These are phyloP conservation scores for Debaryomycetaceae sp. DNA, from an alignment of 1,139 yeast species.

Conservation along the genomic window DNA sequence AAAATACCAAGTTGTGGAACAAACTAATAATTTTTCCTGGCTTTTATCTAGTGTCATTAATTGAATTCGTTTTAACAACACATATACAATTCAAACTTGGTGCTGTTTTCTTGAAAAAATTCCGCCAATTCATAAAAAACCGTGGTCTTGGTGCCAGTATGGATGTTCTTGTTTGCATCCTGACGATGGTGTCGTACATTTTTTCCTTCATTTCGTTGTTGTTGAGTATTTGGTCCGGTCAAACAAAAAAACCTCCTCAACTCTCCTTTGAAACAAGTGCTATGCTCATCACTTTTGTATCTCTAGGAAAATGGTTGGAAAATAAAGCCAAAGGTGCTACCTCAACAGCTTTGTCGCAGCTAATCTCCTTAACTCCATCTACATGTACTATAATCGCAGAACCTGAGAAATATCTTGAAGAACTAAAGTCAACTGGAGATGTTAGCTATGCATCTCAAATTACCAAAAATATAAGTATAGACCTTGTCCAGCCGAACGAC, in stretches of 20 bases:
- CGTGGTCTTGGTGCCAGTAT: constrained; percentile 72
- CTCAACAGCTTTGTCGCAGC: constrained; percentile 77
- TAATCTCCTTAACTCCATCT: constrained; percentile 79
- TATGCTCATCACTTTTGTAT: constrained; percentile 79
- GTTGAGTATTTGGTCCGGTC: constrained; percentile 38
- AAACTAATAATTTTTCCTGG: constrained; percentile 43
- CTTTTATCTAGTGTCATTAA: constrained; percentile 52
- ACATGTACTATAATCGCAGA: constrained; percentile 62
- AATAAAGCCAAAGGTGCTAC: constrained; percentile 93
- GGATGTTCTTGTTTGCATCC: constrained; percentile 87
- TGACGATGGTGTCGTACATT: constrained; percentile 74
- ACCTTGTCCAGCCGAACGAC: constrained; percentile 74
- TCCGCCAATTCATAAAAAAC: constrained; percentile 63
- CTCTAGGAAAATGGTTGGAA: constrained; percentile 88
- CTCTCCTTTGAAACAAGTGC: constrained; percentile 84
- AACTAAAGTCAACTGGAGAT: constrained; percentile 1
- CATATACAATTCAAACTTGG: constrained; percentile 74
- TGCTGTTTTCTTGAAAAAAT: constrained; percentile 57
- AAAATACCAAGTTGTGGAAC: constrained; percentile 30
- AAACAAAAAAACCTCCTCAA: constrained; percentile 50
- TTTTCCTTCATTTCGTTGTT: constrained; percentile 67
- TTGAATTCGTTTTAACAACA: constrained; percentile 61
- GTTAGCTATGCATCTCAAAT: constrained; percentile 15
- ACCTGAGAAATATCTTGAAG: constrained; percentile 8
- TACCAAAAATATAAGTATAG: constrained; percentile 54